Evolutionary conservation across 2,329 filamentous ascomycete species (phyloP).

Genomic region (Allantophomopsis cytisporea): DNA sequence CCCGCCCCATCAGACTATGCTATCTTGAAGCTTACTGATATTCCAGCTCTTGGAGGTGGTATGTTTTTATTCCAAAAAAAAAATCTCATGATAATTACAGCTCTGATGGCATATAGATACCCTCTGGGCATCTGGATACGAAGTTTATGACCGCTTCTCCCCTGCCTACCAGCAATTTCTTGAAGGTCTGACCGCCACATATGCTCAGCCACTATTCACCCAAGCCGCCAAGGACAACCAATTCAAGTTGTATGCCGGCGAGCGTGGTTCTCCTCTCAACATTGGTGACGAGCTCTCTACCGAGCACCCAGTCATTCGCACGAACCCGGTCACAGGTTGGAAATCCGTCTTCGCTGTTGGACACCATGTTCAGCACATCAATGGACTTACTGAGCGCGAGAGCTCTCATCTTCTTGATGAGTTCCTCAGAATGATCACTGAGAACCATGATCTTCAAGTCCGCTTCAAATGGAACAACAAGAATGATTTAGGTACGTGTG

Average conservation of each 20-base stretch:
- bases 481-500: conserved; percentile 18
- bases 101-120: conserved; percentile 27
- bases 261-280: conserved; percentile 36
- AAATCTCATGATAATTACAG: neutral
- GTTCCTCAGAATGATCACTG: conserved; percentile 33
- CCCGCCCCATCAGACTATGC: conserved; percentile 50
- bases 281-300: conserved; percentile 31
- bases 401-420: conserved; percentile 32
- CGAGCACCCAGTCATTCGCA: conserved; percentile 39
- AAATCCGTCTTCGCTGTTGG: conserved; percentile 39
- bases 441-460: conserved; percentile 43
- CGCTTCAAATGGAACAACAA: conserved; percentile 19
- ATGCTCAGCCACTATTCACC: conserved; percentile 34
- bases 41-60: conserved; percentile 18
- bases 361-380: conserved; percentile 34
- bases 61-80: conserved; percentile 22
- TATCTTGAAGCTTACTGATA: conserved; percentile 18
- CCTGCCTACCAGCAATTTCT: conserved; percentile 41
- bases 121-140: conserved; percentile 54
- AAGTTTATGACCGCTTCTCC: conserved; percentile 51
- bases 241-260: conserved; percentile 29
- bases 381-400: conserved; percentile 32
- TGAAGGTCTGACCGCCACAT: conserved; percentile 41
- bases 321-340: conserved; percentile 45
- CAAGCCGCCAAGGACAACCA: conserved; percentile 28